These are phyloP conservation scores for Colletotrichum theobromicola DNA, from an alignment of 2,329 filamentous ascomycete species.

Conservation along the genomic window DNA sequence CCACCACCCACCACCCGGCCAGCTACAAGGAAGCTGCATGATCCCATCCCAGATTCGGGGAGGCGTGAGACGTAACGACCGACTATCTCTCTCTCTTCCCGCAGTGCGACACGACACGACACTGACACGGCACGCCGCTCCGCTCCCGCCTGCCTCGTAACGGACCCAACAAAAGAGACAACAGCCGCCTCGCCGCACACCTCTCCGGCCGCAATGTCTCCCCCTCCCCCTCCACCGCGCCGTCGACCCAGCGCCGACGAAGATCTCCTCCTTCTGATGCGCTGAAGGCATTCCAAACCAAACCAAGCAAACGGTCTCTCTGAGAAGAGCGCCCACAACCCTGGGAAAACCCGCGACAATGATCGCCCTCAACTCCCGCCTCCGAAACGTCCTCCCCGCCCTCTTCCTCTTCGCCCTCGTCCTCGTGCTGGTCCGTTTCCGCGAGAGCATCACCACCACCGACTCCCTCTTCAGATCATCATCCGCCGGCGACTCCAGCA, in stretches of 20 bases:
- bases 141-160: too few species aligned
- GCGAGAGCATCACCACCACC: neutral
- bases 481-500: neutral
- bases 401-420: conserved; percentile 15
- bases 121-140: neutral
- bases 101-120: neutral
- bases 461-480: neutral
- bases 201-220: neutral
- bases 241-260: neutral
- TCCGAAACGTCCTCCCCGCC: neutral
- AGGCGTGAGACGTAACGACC: neutral
- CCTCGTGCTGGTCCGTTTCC: conserved; percentile 9
- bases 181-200: neutral
- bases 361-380: neutral
- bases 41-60: neutral
- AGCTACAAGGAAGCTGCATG: conserved; percentile 10
- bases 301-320: too few species aligned
- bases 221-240: neutral
- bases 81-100: neutral
- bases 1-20: neutral
- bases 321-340: too few species aligned
- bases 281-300: neutral
- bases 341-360: neutral
- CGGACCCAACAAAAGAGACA: neutral
- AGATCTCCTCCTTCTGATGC: neutral